Evolutionary conservation across 2,329 filamentous ascomycete species (phyloP).

Genomic region (Apiospora pterosperma): DNA sequence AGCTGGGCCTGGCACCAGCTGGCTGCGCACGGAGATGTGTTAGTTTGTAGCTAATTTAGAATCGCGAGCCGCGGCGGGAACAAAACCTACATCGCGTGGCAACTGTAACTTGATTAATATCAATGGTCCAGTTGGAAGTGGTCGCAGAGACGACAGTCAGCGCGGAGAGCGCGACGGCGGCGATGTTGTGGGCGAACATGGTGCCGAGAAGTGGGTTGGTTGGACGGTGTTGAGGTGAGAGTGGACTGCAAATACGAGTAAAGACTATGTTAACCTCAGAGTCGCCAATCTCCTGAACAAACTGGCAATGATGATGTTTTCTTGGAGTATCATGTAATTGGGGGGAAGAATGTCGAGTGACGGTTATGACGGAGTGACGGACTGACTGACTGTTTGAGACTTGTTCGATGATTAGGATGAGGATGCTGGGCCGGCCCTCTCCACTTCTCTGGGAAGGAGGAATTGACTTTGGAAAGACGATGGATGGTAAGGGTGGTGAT

Average conservation of each 20-base stretch:
- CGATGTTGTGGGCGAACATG: conserved; percentile 28
- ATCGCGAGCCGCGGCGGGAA: neutral
- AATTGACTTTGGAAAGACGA: neutral
- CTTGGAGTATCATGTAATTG: neutral
- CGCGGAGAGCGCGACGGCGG: conserved; percentile 42
- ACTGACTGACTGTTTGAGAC: neutral
- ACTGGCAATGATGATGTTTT: neutral
- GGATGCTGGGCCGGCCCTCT: neutral
- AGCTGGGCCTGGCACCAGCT: conserved; percentile 49
- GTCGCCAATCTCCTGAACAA: neutral
- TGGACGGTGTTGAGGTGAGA: neutral
- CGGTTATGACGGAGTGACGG: neutral
- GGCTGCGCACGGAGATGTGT: conserved; percentile 31
- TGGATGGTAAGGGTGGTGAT: neutral
- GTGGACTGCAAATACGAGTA: neutral
- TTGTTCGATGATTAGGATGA: neutral
- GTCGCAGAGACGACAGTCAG: conserved; percentile 39
- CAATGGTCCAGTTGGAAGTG: conserved; percentile 38
- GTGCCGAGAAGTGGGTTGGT: neutral
- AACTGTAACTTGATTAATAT: conserved; percentile 36
- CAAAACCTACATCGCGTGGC: neutral
- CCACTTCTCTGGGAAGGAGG: neutral
- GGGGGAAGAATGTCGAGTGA: neutral
- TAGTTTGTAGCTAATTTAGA: conserved; percentile 10
- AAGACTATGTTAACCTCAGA: neutral